These are phyloP conservation scores for Neopestalotiopsis rosae DNA, from an alignment of 2,329 filamentous ascomycete species.

Conservation along the genomic window DNA sequence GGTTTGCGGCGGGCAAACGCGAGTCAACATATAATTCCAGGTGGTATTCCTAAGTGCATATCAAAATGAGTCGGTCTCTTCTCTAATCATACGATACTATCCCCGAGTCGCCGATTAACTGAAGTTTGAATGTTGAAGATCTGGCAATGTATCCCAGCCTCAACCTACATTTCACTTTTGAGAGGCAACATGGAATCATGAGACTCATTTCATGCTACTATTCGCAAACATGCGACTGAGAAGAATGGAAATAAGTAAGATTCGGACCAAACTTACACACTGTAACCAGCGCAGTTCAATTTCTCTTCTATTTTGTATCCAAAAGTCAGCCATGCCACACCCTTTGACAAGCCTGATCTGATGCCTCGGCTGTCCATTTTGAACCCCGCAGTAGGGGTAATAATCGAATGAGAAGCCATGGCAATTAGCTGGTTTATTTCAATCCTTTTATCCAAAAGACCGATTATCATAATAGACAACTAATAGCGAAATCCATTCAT, in stretches of 20 bases:
- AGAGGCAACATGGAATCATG: too few species aligned
- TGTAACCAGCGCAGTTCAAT: not conserved
- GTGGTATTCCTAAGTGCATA: not conserved
- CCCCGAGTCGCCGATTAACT: not conserved
- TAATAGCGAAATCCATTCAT: not conserved
- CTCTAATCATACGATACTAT: not conserved
- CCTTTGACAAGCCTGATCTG: not conserved
- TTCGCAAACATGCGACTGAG: too few species aligned
- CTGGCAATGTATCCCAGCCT: too few species aligned
- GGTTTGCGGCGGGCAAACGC: not conserved
- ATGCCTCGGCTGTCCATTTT: constrained; percentile 5
- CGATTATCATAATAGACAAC: not conserved
- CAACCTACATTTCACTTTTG: too few species aligned
- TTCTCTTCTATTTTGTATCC: not conserved
- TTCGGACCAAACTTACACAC: too few species aligned
- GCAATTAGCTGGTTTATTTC: not conserved
- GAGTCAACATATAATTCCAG: not conserved
- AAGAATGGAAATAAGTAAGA: too few species aligned
- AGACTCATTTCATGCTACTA: too few species aligned
- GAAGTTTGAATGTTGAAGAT: too few species aligned
- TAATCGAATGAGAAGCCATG: not conserved
- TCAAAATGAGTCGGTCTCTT: not conserved
- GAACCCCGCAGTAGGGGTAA: constrained; percentile 13
- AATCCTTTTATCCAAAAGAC: not conserved
- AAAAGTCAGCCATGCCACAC: too few species aligned